A percentile compares a stretch with the other conserved stretches of the same genome.
Evolutionary conservation across 1,284 basidiomycete species (phyloP).

Genomic region (Ceratobasidium sp.): DNA sequence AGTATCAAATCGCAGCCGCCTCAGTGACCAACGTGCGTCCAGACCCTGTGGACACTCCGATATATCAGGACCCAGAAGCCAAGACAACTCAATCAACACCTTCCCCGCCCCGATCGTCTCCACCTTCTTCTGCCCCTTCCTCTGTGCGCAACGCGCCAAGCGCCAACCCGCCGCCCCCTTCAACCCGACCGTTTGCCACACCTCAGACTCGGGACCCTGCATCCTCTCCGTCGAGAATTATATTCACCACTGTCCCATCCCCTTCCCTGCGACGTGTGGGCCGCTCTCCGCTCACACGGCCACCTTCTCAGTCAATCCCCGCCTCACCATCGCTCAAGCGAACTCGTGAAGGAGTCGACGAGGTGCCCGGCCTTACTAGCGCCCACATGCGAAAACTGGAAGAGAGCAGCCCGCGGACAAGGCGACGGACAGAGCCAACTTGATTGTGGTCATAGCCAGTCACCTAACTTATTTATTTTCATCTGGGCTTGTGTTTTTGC

Average conservation of each 20-base stretch:
- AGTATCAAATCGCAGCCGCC: conserved; percentile 57
- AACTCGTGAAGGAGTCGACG: conserved; percentile 30
- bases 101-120: conserved; percentile 44
- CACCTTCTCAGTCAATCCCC: conserved; percentile 30
- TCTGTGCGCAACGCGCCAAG: conserved; percentile 34
- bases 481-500: conserved; percentile 24
- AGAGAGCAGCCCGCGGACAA: conserved; percentile 30
- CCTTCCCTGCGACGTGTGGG: conserved; percentile 37
- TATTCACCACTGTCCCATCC: conserved; percentile 17
- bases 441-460: neutral
- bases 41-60: conserved; percentile 26
- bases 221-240: conserved; percentile 39
- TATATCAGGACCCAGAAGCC: conserved; percentile 15
- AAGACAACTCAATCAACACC: conserved; percentile 37
- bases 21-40: conserved; percentile 36
- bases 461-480: conserved; percentile 39
- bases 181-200: conserved; percentile 10
- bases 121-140: conserved; percentile 37
- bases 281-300: conserved; percentile 29
- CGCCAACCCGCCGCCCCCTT: conserved; percentile 9
- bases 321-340: conserved; percentile 38
- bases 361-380: conserved; percentile 22
- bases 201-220: conserved; percentile 30
- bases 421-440: conserved; percentile 29
- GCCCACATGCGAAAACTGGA: conserved; percentile 44